Evolutionary conservation across 371 early-diverging fungal genomes (phyloP), one percentile per base, ranked within the genome.

Genomic region (Mucor ambiguus): DNA sequence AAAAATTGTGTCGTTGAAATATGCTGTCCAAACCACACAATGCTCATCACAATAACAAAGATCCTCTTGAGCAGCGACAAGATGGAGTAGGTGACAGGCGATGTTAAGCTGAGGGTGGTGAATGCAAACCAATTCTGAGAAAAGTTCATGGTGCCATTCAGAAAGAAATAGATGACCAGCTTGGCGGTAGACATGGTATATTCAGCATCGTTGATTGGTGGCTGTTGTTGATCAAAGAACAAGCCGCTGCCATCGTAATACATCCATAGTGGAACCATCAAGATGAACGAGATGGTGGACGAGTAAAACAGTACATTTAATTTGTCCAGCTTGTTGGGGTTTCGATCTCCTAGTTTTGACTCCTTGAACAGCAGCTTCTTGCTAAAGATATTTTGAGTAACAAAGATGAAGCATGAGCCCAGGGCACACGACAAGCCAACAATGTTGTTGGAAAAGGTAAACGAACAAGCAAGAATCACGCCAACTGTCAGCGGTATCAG

Each of bases 81-180:
- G 63, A 96, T 92, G 7, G 92, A 91, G 75, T 94, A 96, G 2
- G 95, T 93, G 33, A 96, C 93, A 0, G 95, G 92, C 0, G 90
- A 89, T 3, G 93, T 90, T 48, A 89, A 73, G 6, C 88, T 79
- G 41, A 95, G 80, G 12, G 95, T 84, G 35, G 87, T 87, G 73
- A 95, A 91, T 2, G 95, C 92, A 62, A 93, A 82, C 64, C 91
- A 81, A 61, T 84, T 89, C 72, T 96, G 95, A 29, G 82, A 73
- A 72, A 93, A 94, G 74, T 94, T 91, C 8, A 87, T 83, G 7
- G 87, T 67, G 14, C 93, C 93, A 78, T 95, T 93, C 43, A 93
- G 64, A 58, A 91, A 69, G 59, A 93, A 86, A 32, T 88, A 83
- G 55, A 64, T 57, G 10, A 71, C 9, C 32, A 85, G 41, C 16